A percentile compares a stretch with the other conserved stretches of the same genome.
Conservation (phyloP, 2,329 filamentous ascomycete species). For the Arthrobotrys sinensis region DNA sequence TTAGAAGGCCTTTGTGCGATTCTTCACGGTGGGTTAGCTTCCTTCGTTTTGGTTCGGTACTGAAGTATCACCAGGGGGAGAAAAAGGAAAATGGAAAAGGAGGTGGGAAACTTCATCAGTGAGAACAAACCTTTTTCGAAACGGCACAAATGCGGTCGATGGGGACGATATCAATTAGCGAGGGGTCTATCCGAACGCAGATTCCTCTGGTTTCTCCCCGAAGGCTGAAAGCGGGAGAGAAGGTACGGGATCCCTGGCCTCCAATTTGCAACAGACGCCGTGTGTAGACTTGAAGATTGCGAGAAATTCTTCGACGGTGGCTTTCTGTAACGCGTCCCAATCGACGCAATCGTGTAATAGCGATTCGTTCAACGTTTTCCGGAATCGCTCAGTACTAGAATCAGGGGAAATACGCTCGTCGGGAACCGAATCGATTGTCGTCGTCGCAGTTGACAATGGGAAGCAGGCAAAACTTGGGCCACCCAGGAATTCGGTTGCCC, state of each 20-base stretch:
- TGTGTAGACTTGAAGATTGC: neutral
- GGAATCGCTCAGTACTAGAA: conserved; percentile 12
- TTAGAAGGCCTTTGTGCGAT: conserved; percentile 32
- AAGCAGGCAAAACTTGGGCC: conserved; percentile 44
- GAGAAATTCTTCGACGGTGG: conserved; percentile 38
- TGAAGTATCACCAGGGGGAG: conserved; percentile 17
- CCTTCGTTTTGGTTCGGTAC: conserved; percentile 11
- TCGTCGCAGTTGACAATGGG: conserved; percentile 30
- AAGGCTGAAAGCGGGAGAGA: conserved; percentile 59
- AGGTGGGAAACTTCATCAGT: conserved; percentile 34
- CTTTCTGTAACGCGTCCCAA: conserved; percentile 8
- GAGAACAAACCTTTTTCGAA: conserved; percentile 52
- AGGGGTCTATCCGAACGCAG: conserved; percentile 58
- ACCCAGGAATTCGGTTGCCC: conserved; percentile 60
- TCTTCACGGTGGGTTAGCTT: conserved; percentile 36
- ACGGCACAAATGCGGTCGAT: conserved; percentile 40
- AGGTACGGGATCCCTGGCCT: conserved; percentile 39
- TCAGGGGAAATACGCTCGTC: conserved; percentile 22
- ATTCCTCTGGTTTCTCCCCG: conserved; percentile 52
- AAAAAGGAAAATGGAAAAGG: conserved; percentile 51
- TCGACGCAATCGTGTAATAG: conserved; percentile 23
- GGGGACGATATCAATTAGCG: conserved; percentile 58
- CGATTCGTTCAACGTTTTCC: conserved; percentile 1
- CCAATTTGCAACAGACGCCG: conserved; percentile 36
- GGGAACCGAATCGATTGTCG: conserved; percentile 25